Base-by-base conservation (phyloP, 2,329 filamentous ascomycete species). In the Calycina herbarum region DNA sequence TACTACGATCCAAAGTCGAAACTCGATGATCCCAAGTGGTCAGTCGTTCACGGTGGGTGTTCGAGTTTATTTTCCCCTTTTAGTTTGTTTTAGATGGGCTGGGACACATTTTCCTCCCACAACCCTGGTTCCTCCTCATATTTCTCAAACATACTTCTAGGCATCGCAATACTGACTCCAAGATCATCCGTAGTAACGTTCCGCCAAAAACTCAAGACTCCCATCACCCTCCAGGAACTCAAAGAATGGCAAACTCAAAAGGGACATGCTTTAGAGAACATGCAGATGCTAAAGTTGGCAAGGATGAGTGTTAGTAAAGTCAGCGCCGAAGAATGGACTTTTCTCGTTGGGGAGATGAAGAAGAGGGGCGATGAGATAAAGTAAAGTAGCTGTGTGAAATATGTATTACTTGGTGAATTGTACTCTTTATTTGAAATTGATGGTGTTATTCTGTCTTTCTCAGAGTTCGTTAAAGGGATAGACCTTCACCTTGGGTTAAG, bases 1-100 rank as follows among this genome's bases (percentile, higher is more conserved):
- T 97, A 97, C 79, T 96, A 93, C 76, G 95, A 98, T 74, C 79
- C 89, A 1, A 90, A 90, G 62, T 92, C 91, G 1, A 88, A 85
- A 70, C 81, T 85, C 63, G 82, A 86, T 1, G 85, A 89, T 61
- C 90, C 90, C 0, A 92, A 88, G 73, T 99, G 95, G 95, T 92
- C 89, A 62, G 85, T 95, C 20, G 95, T 98, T 1, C 91, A 96
- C 67, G 31, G 29, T 31, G 29, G 29, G 29, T 31, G 29, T 31
- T 31, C 5, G 29, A 31, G 5, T 31, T 31, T 31, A 31, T 31
- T 31, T 31, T 31, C 5, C 29, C 29, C n/a, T n/a, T n/a, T n/a
- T n/a, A n/a, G n/a, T n/a, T n/a, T n/a, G n/a, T n/a, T n/a, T n/a
- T n/a, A n/a, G 3, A 3, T 31, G 29, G 29, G 5, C 29, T 31